These are phyloP conservation scores for Malus orientalis DNA, from an alignment of 306 rosid genomes.

Conservation along the genomic window DNA sequence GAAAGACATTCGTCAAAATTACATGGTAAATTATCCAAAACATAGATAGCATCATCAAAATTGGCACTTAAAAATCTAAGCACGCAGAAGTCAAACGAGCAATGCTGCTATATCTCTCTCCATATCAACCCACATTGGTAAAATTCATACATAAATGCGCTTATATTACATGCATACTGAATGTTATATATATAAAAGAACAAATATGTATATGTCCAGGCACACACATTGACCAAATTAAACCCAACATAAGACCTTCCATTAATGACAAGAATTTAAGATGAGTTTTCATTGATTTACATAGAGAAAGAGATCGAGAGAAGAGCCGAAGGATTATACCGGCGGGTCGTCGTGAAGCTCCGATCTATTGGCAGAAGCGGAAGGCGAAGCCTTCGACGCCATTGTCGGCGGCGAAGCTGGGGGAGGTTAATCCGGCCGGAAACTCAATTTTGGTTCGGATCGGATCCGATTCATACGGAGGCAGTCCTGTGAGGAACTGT, in stretches of 20 bases:
- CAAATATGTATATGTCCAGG: background rate
- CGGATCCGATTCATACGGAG: conserved; percentile 57
- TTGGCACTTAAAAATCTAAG: background rate
- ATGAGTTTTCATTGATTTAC: background rate
- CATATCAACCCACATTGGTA: conserved; percentile 13
- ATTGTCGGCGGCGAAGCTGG: conserved; percentile 46
- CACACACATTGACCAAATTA: background rate
- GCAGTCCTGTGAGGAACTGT: background rate
- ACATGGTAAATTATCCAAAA: background rate
- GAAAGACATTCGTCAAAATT: background rate
- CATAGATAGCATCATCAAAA: background rate
- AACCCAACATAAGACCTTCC: background rate
- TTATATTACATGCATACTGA: background rate
- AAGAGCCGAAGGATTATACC: conserved; percentile 26
- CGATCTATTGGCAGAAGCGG: conserved; percentile 52
- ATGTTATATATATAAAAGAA: background rate
- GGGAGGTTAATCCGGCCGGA: conserved; percentile 27
- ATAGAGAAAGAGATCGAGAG: background rate
- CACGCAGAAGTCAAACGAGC: background rate
- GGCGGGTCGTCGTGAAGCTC: conserved; percentile 35
- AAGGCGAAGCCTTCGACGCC: conserved; percentile 67
- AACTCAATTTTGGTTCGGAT: conserved; percentile 36
- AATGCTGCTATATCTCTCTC: conserved; percentile 30
- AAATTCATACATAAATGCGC: background rate
- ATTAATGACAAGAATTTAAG: background rate